Evolutionary conservation across 202 grass and related monocot species (phyloP).

Genomic region (Setaria italica): DNA sequence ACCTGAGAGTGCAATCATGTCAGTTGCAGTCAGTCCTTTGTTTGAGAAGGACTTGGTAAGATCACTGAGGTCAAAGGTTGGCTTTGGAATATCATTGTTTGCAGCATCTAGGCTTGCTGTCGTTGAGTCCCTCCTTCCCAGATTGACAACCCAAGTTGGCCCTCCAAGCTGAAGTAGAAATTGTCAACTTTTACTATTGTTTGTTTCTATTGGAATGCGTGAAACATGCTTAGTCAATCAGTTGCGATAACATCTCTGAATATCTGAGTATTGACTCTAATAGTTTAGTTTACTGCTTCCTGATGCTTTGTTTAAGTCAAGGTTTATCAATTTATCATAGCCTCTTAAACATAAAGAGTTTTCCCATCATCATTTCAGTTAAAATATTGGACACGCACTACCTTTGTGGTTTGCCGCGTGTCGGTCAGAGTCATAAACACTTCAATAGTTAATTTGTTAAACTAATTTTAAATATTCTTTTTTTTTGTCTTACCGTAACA

Average conservation of each 20-base stretch:
- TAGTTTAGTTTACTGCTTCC: not conserved
- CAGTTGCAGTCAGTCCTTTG: constrained; percentile 53
- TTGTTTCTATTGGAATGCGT: not conserved
- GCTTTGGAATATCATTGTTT: constrained; percentile 65
- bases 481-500: constrained; percentile 51
- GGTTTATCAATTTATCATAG: not conserved
- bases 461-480: not conserved
- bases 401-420: not conserved
- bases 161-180: constrained; percentile 59
- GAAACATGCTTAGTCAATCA: not conserved
- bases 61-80: constrained; percentile 53
- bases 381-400: not conserved
- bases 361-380: not conserved
- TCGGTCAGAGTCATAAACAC: not conserved
- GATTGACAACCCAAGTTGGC: constrained; percentile 60
- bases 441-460: not conserved
- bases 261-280: not conserved
- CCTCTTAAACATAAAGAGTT: not conserved
- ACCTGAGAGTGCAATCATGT: constrained; percentile 88
- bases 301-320: not conserved
- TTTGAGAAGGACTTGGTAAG: constrained; percentile 60
- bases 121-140: constrained; percentile 60
- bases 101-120: constrained; percentile 64
- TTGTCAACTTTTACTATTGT: not conserved
- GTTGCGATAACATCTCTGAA: constrained; percentile 1